phyloP scores from a whole-genome alignment of 768 basidiomycete species.

The Podaxis sp. region DNA sequence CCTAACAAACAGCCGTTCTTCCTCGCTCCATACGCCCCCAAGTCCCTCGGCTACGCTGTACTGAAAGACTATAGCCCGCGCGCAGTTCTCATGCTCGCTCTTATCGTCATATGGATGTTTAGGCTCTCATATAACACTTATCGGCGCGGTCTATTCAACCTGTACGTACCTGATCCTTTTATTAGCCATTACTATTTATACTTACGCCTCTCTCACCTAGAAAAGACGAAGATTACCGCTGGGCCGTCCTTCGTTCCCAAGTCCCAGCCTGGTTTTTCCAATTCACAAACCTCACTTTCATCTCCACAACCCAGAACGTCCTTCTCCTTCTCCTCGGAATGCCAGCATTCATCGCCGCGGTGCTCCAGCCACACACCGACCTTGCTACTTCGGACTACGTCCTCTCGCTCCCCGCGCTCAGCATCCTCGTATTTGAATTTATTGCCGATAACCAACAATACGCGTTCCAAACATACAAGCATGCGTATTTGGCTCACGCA shows the following conservation, averaged over 20 bases:
- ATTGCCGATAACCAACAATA: conserved; percentile 92
- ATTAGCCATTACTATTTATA: background rate
- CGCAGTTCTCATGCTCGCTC: conserved; percentile 69
- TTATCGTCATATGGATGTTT: conserved; percentile 69
- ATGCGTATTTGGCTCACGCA: conserved; percentile 36
- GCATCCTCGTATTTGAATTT: conserved; percentile 69
- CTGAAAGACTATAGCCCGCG: conserved; percentile 63
- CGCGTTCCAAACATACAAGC: conserved; percentile 81
- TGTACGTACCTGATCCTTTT: conserved; percentile 41
- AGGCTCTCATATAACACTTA: conserved; percentile 80
- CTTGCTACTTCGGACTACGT: conserved; percentile 61
- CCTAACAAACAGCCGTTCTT: conserved; percentile 39
- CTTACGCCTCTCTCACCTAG: conserved; percentile 32
- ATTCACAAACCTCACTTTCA: conserved; percentile 57
- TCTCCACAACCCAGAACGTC: conserved; percentile 77
- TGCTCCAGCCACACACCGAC: conserved; percentile 49
- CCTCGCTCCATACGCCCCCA: conserved; percentile 59
- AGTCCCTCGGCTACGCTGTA: conserved; percentile 36
- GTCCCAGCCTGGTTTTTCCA: conserved; percentile 46
- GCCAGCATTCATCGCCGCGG: conserved; percentile 57
- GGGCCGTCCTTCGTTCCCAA: conserved; percentile 71
- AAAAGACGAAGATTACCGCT: conserved; percentile 90
- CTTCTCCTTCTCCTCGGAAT: conserved; percentile 73
- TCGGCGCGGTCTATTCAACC: conserved; percentile 75
- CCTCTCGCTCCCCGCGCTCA: conserved; percentile 58